Evolutionary conservation across 768 basidiomycete genomes (phyloP).

Genomic region (Amanita polypyramis): DNA sequence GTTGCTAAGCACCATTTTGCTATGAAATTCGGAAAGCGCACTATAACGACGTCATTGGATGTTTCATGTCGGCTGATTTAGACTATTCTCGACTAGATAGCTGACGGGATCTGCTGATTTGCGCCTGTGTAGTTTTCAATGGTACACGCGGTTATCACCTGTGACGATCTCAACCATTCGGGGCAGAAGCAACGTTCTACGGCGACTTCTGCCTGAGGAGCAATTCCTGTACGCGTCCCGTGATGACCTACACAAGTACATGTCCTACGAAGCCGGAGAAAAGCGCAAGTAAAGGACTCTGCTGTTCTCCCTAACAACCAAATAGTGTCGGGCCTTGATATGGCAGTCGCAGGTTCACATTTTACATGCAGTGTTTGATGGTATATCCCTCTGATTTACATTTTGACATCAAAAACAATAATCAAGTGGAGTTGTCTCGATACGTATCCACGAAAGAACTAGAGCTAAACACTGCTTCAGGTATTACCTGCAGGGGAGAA

Average conservation of each 20-base stretch:
- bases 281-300: too few relatives aligned
- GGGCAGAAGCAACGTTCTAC: neutral
- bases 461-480: neutral
- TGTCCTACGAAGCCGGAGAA: too few relatives aligned
- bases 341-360: neutral
- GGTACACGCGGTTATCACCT: constrained; percentile 1
- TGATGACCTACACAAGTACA: too few relatives aligned
- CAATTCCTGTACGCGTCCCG: too few relatives aligned
- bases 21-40: neutral
- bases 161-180: constrained; percentile 1
- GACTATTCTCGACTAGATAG: neutral
- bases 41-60: neutral
- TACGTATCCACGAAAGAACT: neutral
- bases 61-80: constrained; percentile 1
- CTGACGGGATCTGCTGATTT: constrained; percentile 8
- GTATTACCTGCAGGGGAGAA: too few relatives aligned
- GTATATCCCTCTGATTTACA: neutral
- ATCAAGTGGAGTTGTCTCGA: neutral
- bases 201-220: neutral
- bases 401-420: neutral
- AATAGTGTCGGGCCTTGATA: too few relatives aligned
- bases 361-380: neutral
- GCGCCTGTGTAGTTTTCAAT: neutral
- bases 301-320: too few relatives aligned
- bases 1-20: neutral